Percentiles rank a stretch among this genome's conserved stretches.
These are phyloP conservation scores for Nicotiana tomentosiformis DNA, from an alignment of 257 asterid species.

Conservation along the genomic window DNA sequence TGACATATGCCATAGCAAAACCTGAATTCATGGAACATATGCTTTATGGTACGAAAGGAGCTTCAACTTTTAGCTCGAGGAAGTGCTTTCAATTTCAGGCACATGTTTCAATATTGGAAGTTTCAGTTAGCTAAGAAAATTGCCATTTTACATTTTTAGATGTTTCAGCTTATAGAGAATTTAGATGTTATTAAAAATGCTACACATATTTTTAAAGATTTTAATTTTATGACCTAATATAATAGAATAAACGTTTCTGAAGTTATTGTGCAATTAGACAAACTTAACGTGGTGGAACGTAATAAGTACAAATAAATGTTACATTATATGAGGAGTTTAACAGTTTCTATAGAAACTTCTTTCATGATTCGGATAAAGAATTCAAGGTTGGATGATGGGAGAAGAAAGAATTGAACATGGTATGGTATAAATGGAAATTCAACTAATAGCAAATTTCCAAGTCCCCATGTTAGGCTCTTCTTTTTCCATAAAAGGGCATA, in stretches of 20 bases:
- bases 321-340: background rate
- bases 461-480: constrained; percentile 5
- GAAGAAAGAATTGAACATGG: background rate
- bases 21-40: background rate
- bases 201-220: background rate
- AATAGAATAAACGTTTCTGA: too few species aligned
- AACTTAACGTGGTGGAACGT: background rate
- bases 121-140: background rate
- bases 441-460: background rate
- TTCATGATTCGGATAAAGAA: constrained; percentile 1
- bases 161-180: background rate
- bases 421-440: background rate
- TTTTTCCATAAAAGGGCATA: constrained; percentile 4
- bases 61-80: background rate
- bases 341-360: constrained; percentile 15
- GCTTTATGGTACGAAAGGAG: background rate
- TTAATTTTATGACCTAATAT: background rate
- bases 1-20: background rate
- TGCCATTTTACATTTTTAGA: background rate
- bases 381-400: background rate
- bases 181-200: background rate
- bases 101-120: background rate
- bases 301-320: background rate
- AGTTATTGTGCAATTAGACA: background rate
- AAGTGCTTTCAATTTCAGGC: background rate